Evolutionary conservation across 805 yeast species (phyloP).

Genomic region (Myxozyma vanderwaltii): DNA sequence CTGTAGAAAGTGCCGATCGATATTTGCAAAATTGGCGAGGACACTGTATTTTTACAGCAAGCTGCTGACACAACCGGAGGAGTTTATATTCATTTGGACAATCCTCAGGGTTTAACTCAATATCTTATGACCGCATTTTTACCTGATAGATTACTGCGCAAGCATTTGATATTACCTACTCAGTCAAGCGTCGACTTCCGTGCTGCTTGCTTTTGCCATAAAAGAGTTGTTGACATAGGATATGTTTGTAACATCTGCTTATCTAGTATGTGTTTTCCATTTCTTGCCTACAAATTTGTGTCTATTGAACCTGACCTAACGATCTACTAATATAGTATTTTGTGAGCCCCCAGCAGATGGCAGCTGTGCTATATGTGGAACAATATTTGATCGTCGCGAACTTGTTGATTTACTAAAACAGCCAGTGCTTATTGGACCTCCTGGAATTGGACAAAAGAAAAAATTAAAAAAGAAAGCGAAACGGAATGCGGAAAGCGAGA

Average conservation of each 20-base stretch:
- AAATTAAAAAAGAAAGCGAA: conserved; percentile 30
- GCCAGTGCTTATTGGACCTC: conserved; percentile 55
- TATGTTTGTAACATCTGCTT: conserved; percentile 94
- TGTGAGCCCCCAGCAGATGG: conserved; percentile 55
- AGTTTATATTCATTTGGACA: conserved; percentile 67
- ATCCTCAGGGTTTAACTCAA: conserved; percentile 78
- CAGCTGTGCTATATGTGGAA: conserved; percentile 84
- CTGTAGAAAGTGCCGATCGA: conserved; percentile 72
- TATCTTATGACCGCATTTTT: conserved; percentile 74
- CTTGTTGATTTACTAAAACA: conserved; percentile 59
- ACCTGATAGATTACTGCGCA: conserved; percentile 80
- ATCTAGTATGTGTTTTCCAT: conserved; percentile 52
- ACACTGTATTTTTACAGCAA: conserved; percentile 86
- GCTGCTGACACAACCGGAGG: conserved; percentile 96
- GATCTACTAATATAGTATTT: conserved; percentile 47
- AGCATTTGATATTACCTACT: conserved; percentile 77
- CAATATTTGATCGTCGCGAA: conserved; percentile 68
- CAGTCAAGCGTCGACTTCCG: conserved; percentile 86
- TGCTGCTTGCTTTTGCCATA: conserved; percentile 90
- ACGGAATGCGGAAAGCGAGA: conserved; percentile 3
- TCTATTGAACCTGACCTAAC: conserved; percentile 39
- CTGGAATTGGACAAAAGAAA: conserved; percentile 44
- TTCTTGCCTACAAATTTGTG: not conserved
- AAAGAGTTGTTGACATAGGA: conserved; percentile 89
- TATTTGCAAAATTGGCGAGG: conserved; percentile 69